These are phyloP conservation scores for Pichia cabralensis DNA, from an alignment of 805 yeast species.

Conservation along the genomic window DNA sequence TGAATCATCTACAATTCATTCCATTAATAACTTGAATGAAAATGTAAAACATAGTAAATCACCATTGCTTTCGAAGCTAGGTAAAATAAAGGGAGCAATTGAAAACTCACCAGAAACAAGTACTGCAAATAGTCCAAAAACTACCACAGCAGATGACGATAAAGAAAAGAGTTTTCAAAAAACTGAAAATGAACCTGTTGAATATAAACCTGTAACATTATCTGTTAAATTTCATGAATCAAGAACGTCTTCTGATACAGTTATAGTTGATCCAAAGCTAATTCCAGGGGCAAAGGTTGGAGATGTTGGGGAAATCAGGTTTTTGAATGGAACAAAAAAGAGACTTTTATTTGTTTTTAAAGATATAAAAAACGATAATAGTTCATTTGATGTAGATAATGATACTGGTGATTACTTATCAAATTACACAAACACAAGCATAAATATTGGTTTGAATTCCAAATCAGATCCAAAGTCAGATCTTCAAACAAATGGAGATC, in stretches of 20 bases:
- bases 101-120: no score
- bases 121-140: background rate
- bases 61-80: background rate
- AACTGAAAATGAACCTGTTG: no score
- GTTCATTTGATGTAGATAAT: no score
- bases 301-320: slow-evolving; percentile 60
- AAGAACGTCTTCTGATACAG: slow-evolving; percentile 45
- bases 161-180: background rate
- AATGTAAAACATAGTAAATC: no score
- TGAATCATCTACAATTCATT: background rate
- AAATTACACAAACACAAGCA: no score
- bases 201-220: slow-evolving; percentile 29
- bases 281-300: slow-evolving; percentile 64
- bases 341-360: slow-evolving; percentile 36
- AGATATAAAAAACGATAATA: slow-evolving; percentile 11
- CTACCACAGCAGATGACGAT: background rate
- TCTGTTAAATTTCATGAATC: slow-evolving; percentile 59
- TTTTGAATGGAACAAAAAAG: slow-evolving; percentile 29
- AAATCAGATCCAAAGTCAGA: background rate
- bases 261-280: slow-evolving; percentile 49
- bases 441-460: slow-evolving; percentile 7
- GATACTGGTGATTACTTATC: no score
- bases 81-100: no score
- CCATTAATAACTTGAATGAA: no score
- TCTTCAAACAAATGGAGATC: background rate